phyloP scores from a whole-genome alignment of 768 basidiomycete genomes.

The Nevesoporus exiguus region DNA sequence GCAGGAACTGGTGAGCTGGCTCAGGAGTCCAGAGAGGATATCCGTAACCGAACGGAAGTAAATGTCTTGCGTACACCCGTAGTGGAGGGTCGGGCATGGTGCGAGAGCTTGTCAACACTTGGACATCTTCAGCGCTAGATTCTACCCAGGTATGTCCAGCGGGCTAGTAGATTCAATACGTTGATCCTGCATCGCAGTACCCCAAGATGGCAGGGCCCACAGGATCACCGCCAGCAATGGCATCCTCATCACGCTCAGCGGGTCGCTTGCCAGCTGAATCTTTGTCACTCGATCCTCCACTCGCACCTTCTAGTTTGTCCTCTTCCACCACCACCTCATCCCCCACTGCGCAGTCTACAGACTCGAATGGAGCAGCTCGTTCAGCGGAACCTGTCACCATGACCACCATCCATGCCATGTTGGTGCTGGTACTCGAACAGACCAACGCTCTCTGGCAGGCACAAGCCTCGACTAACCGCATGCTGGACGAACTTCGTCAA shows the following conservation, averaged over 20 bases:
- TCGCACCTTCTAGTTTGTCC: background rate
- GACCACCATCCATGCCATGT: conserved; percentile 45
- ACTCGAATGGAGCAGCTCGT: conserved; percentile 25
- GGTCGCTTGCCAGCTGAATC: background rate
- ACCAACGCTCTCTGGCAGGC: conserved; percentile 55
- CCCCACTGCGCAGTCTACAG: background rate
- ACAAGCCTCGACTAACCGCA: conserved; percentile 54
- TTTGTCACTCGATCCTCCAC: background rate
- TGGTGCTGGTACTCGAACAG: conserved; percentile 55
- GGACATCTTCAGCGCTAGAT: background rate
- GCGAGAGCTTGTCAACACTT: background rate
- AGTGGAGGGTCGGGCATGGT: background rate
- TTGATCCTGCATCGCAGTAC: too few relatives aligned
- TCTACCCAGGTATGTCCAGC: background rate
- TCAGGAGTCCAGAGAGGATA: background rate
- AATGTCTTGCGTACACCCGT: background rate
- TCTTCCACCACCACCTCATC: background rate
- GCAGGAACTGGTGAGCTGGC: conserved; percentile 10
- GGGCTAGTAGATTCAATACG: too few relatives aligned
- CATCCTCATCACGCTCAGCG: background rate
- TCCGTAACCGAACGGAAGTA: background rate
- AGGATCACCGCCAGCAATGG: background rate
- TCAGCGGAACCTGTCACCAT: conserved; percentile 30
- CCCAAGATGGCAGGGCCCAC: background rate
- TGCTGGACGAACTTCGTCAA: conserved; percentile 56